Conservation (phyloP, 768 basidiomycete species). For the Mrakia frigida region DNA sequence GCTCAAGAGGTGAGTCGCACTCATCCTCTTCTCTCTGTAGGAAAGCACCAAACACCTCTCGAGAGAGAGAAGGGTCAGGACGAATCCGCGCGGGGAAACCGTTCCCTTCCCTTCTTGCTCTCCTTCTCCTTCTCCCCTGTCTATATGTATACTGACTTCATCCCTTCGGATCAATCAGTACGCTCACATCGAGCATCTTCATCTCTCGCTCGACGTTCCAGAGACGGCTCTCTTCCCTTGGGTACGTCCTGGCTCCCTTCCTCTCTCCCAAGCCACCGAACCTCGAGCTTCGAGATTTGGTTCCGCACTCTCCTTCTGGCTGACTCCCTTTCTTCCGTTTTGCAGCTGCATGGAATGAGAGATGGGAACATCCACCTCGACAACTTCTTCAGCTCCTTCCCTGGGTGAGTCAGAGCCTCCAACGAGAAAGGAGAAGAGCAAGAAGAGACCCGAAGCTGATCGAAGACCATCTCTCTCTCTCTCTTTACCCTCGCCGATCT, state of each 20-base stretch:
- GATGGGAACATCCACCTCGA: constrained; percentile 28
- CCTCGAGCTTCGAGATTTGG: constrained; percentile 37
- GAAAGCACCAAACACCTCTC: not conserved
- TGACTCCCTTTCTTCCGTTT: not conserved
- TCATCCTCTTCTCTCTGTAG: not conserved
- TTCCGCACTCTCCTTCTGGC: constrained; percentile 41
- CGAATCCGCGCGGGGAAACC: not conserved
- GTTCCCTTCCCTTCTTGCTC: too few relatives aligned
- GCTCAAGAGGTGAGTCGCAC: constrained; percentile 22
- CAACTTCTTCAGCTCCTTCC: constrained; percentile 25
- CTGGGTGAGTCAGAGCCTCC: constrained; percentile 7
- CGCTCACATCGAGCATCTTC: constrained; percentile 24
- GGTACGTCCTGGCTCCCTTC: constrained; percentile 54
- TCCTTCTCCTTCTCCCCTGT: not conserved
- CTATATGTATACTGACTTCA: not conserved
- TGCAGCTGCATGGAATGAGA: constrained; percentile 30
- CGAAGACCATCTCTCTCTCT: not conserved
- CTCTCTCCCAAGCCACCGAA: constrained; percentile 29
- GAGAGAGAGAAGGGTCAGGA: not conserved
- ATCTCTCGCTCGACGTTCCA: constrained; percentile 54
- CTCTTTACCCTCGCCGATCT: not conserved
- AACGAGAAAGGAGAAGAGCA: not conserved
- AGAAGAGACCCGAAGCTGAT: not conserved
- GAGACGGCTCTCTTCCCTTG: constrained; percentile 83
- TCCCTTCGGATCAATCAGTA: not conserved